phyloP scores from a whole-genome alignment of 2,329 filamentous ascomycete species.

The Pestalotiopsis sp. region DNA sequence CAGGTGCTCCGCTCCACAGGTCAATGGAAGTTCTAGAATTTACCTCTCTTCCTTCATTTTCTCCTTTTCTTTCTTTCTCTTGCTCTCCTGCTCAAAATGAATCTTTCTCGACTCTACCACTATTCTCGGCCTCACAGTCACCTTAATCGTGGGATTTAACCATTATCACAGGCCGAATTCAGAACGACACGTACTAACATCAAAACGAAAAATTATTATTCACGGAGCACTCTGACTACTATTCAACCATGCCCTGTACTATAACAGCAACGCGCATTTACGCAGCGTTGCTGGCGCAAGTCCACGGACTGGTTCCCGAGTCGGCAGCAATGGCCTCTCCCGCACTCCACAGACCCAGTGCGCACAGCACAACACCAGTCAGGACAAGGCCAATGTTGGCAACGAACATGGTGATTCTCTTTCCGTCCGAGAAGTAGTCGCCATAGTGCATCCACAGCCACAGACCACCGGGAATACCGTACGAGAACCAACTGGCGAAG shows the following conservation, averaged over 20 bases:
- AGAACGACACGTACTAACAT: neutral
- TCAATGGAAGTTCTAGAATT: too few relatives aligned
- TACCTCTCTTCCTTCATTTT: too few relatives aligned
- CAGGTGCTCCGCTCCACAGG: too few relatives aligned
- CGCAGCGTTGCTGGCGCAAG: constrained; percentile 33
- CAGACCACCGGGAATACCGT: constrained; percentile 48
- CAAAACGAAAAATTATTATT: neutral
- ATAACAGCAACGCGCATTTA: neutral
- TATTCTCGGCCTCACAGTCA: too few relatives aligned
- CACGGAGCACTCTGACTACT: neutral
- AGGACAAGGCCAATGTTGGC: constrained; percentile 36
- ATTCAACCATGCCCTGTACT: neutral
- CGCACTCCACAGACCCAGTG: constrained; percentile 42
- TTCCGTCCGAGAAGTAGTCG: constrained; percentile 37
- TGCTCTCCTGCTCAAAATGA: too few relatives aligned
- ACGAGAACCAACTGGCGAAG: constrained; percentile 71
- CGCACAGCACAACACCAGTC: constrained; percentile 38
- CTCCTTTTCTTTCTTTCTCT: too few relatives aligned
- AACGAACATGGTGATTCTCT: constrained; percentile 33
- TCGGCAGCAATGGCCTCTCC: constrained; percentile 38
- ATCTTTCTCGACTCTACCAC: too few relatives aligned
- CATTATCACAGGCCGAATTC: neutral
- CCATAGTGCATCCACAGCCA: constrained; percentile 52
- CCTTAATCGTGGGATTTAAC: too few relatives aligned
- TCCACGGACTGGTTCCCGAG: constrained; percentile 36